Base-by-base conservation (phyloP, 2,329 filamentous ascomycete species). In the Massarina eburnea region DNA sequence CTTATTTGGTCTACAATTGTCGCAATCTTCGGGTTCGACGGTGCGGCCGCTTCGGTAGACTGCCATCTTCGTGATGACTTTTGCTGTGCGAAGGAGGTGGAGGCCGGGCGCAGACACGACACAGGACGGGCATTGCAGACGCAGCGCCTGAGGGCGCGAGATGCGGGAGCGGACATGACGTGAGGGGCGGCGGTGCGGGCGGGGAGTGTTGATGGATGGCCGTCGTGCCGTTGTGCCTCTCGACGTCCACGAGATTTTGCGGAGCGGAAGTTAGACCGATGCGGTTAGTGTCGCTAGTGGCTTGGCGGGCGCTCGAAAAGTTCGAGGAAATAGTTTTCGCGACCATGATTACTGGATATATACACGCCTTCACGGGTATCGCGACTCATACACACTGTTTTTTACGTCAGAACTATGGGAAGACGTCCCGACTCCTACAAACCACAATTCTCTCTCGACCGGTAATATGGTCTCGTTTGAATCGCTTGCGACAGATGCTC, bases 1-100 rank as follows among this genome's bases (percentile, higher is more conserved):
- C 92, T 95, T 74, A 99, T 99, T 76, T 99, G 91, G 72, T 99
- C 91, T 67, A 99, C 94, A 67, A 99, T 99, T 49, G 82, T 83
- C 61, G 85, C 75, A 65, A 99, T 96, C 82, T 99, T 99, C 54
- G 94, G 91, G 76, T 89, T 95, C 52, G 78, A 73, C 62, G 81
- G 71, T 46, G 71, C 67, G 44, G 79, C 78, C 40, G 81, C 84
- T 45, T 91, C 88, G 61, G 90, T 91, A 53, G 90, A 92, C 74
- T 94, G 88, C 87, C 89, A 91, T 82, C 94, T 84, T 76, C 88
- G 84, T 68, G 83, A 60, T 52, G 63, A 60, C 55, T 59, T 61
- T 41, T 66, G 67, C 51, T 67, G 68, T 66, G 65, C 54, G 51
- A 61, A 34, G 27, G 59, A 57, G 47, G 58, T 63, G 57, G 62